These are phyloP conservation scores for Chlorella sorokiniana DNA, from an alignment of 139 green algal genomes.

Conservation along the genomic window DNA sequence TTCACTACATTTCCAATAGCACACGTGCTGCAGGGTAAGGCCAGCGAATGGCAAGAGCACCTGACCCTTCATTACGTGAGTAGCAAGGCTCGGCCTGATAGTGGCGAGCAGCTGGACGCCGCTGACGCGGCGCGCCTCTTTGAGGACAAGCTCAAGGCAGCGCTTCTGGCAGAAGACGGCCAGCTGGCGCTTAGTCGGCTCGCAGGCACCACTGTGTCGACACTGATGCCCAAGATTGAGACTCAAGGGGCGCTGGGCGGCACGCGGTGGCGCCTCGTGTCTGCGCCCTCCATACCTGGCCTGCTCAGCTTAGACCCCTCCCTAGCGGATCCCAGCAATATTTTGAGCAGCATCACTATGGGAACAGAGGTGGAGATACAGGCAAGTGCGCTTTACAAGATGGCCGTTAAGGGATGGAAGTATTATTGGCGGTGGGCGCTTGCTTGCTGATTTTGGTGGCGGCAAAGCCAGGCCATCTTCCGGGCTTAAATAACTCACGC, in stretches of 20 bases:
- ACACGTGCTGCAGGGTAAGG: slow-evolving; percentile 54
- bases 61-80: slow-evolving; percentile 53
- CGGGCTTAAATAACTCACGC: neutral
- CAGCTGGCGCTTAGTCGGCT: slow-evolving; percentile 90
- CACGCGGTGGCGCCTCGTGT: slow-evolving; percentile 88
- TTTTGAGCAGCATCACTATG: slow-evolving; percentile 65
- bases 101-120: slow-evolving; percentile 47
- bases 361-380: slow-evolving; percentile 94
- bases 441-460: neutral
- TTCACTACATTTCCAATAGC: neutral
- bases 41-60: slow-evolving; percentile 77
- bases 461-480: neutral
- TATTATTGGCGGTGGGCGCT: neutral
- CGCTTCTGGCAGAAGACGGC: slow-evolving; percentile 88
- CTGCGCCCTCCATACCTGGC: slow-evolving; percentile 79
- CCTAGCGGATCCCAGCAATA: slow-evolving; percentile 48
- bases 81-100: slow-evolving; percentile 18
- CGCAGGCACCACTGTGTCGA: slow-evolving; percentile 83
- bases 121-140: slow-evolving; percentile 87
- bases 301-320: slow-evolving; percentile 69
- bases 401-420: neutral
- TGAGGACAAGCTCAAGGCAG: slow-evolving; percentile 88
- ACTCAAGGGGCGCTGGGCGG: slow-evolving; percentile 74
- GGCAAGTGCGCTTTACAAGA: slow-evolving; percentile 50
- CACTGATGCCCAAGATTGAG: slow-evolving; percentile 95